phyloP scores from a whole-genome alignment of 495 filamentous ascomycete genomes.

The Aspergillus carlsbadensis region DNA sequence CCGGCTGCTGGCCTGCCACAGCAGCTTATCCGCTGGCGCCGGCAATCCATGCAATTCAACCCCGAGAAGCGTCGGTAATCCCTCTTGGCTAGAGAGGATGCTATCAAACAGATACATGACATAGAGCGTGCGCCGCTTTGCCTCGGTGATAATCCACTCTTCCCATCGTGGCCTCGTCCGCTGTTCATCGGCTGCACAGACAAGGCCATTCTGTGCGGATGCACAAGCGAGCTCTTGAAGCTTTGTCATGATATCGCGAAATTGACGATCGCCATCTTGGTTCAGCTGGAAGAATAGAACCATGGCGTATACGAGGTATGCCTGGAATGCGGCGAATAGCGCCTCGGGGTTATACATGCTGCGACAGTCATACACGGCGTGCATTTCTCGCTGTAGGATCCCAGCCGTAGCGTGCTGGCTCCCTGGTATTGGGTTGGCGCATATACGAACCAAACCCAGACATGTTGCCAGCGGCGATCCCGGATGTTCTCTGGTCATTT shows the following conservation, averaged over 20 bases:
- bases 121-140: constrained; percentile 46
- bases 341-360: constrained; percentile 33
- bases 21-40: constrained; percentile 30
- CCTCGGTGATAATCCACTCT: constrained; percentile 46
- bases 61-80: constrained; percentile 44
- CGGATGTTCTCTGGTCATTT: constrained; percentile 18
- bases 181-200: constrained; percentile 40
- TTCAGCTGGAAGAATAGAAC: constrained; percentile 39
- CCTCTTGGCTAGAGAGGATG: constrained; percentile 39
- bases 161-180: constrained; percentile 45
- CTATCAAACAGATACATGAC: constrained; percentile 51
- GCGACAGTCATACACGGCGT: constrained; percentile 26
- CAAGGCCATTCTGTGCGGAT: constrained; percentile 34
- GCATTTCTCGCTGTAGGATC: constrained; percentile 42
- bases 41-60: constrained; percentile 41
- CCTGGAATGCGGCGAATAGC: constrained; percentile 46
- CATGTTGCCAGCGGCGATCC: constrained; percentile 40
- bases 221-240: constrained; percentile 45
- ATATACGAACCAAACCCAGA: constrained; percentile 41
- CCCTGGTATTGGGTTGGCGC: constrained; percentile 37
- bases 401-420: constrained; percentile 33
- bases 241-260: constrained; percentile 43
- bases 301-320: constrained; percentile 48
- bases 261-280: constrained; percentile 22
- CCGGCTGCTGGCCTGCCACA: constrained; percentile 38